Evolutionary conservation across 2,329 filamentous ascomycete species (phyloP), one percentile per base, ranked within the genome.

Genomic region (Neurospora crassa): DNA sequence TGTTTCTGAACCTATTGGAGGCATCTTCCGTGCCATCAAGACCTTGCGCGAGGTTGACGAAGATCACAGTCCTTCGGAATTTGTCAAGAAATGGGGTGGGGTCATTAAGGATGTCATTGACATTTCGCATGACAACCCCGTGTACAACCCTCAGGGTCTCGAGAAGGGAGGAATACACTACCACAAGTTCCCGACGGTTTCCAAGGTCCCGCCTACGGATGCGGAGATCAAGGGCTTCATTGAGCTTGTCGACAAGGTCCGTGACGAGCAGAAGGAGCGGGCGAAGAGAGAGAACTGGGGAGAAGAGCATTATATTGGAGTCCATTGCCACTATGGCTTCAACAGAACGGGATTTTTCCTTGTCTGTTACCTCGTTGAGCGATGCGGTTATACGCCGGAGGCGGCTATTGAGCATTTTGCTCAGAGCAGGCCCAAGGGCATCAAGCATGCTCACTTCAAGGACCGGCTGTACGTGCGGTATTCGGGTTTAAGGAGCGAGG

Each of bases 321-420:
- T 97, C 0, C 95, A 98, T 79, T 98, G 95, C 77, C 95, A 98
- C 78, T 97, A 97, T 76, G 95, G 95, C 0, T 97, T 96, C 82
- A 97, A 98, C 79, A 88, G 94, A 29, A 97, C 95, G 0, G 95
- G 95, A 0, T 97, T 95, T 79, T 92, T 97, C 78, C 89, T 98
- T 69, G 91, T 93, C 41, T 93, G 90, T 77, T 98, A 97, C 78
- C 84, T 98, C n/a, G 90, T 97, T 16, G 94, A 97, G 82, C 85
- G 89, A 67, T 87, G 91, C 75, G 90, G 88, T 0, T 94, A 88
- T 77, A 83, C 83, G 29, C 87, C 97, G 1, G 87, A 92, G 76
- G 89, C 91, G 70, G 95, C 95, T 1, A 89, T 98, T 72, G 89
- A 92, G 69, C 86, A 89, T 72, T 98, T 98, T 81, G 89, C 89